Base-by-base conservation (phyloP, 129 eudicot species). In the Arctium minus region DNA sequence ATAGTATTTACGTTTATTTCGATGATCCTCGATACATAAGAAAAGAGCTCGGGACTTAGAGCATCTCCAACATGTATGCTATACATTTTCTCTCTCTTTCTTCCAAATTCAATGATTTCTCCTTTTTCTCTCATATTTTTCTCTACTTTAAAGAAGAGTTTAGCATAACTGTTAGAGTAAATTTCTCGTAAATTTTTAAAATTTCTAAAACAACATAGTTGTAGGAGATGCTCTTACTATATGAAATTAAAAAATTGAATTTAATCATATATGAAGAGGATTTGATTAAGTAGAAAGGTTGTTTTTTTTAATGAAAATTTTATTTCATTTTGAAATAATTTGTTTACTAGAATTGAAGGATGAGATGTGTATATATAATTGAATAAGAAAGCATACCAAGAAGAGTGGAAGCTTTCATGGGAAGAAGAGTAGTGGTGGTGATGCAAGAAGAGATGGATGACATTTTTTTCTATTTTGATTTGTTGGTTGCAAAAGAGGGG, bases 371-470 rank as follows among this genome's bases (percentile, higher is more conserved):
- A 69, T 62, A 13, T 33, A 1, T 78, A 69, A 10, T 78, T 78
- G 6, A 22, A 42, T 10, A 68, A 73, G 68, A 84, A 78, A 62
- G 70, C 80, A 71, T 84, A 95, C 97, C 99, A 71, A 93, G 88
- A 77, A 86, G 81, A 76, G 88, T 46, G 32, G 90, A 76, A 84
- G 83, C 72, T 72, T 73, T 84, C 17, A 73, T 84, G 83, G 86
- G 82, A 88, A 83, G 83, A 95, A 84, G 71, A 39, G 91, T 79
- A 5, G 91, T 79, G 79, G 92, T 81, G 1, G 92, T 68, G 56
- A 91, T 79, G 93, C 85, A 91, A 75, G 92, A 93, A 6, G 93
- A 86, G 83, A 93, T 79, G 90, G 95, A 80, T 78, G 94, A 95
- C 97, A 95, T 95, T 84, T 77, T 79, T 74, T 50, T 65, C 5